Conservation (phyloP, 2,329 filamentous ascomycete genomes). For the Trichoderma sp. region DNA sequence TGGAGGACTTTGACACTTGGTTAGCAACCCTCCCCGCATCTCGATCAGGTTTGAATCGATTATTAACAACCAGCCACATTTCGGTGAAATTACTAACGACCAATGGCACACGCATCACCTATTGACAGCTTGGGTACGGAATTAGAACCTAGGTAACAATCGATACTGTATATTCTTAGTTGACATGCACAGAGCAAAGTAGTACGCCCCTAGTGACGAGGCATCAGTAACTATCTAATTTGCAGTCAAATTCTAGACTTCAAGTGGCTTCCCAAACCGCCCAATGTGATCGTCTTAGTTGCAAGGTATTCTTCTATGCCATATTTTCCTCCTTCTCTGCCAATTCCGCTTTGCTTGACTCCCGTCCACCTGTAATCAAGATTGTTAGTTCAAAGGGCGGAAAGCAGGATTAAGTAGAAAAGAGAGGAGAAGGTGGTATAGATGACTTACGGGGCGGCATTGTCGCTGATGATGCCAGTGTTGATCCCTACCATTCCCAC, state of each 20-base stretch:
- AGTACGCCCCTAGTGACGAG: not conserved
- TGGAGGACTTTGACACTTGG: not conserved
- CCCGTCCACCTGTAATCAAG: not conserved
- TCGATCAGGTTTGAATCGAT: not conserved
- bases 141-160: not conserved
- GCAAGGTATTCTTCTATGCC: not conserved
- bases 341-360: not conserved
- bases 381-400: not conserved
- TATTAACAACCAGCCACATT: not conserved
- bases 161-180: not conserved
- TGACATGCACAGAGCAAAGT: not conserved
- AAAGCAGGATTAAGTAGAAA: not conserved
- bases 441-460: not conserved
- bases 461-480: not conserved
- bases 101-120: not conserved
- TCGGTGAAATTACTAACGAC: not conserved
- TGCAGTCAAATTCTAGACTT: not conserved
- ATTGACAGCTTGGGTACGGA: not conserved
- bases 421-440: not conserved
- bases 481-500: slow-evolving; percentile 62
- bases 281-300: not conserved
- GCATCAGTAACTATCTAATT: not conserved
- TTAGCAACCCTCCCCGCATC: not conserved
- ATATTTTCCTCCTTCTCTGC: not conserved
- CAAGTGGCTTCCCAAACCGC: not conserved